Evolutionary conservation across 1,139 yeast species (phyloP), one percentile per base, ranked within the genome.

Genomic region (Saccharomyces hybrid): DNA sequence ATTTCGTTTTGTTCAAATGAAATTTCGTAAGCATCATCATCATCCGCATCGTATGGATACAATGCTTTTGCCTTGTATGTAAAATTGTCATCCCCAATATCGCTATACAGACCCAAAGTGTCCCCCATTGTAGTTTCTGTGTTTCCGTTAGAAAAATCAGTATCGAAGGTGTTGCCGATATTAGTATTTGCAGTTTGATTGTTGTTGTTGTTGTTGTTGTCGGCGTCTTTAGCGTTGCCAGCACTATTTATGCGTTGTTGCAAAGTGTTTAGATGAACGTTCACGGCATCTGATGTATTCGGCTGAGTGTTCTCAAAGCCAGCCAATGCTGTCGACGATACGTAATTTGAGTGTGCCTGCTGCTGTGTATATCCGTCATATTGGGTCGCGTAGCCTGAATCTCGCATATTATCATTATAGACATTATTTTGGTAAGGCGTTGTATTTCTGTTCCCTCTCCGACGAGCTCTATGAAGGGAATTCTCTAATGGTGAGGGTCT

Each of bases 1-100:
- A 90, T 76, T 70, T 93, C 99, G 57, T 93, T 97, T 71, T 91
- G 90, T 58, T 79, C 82, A 67, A 93, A 93, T 5, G 96, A 86
- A 47, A 93, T 81, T 73, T 93, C 99, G 68, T 93, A 93, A 58
- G 87, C 88, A 71, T 93, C 99, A 54, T 87, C 95, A 2, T n/a
- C n/a, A n/a, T n/a, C n/a, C n/a, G n/a, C n/a, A n/a, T n/a, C n/a
- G n/a, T n/a, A n/a, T n/a, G n/a, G 78, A 69, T 89, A 93, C 52
- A 91, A 76, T 0, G 97, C 98, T 61, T 81, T 81, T 3, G 97
- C 99, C 58, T 84, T 81, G 69, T 87, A 88, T 50, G 95, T 88
- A 73, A 88, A 91, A 55, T 82, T 84, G 23, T 68, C 71, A 51
- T 71, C 73, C 13, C 69, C 72, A 11, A 64, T 59, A 38, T 70